These are phyloP conservation scores for Monosporascus sp. DNA, from an alignment of 2,329 filamentous ascomycete species.

Conservation along the genomic window DNA sequence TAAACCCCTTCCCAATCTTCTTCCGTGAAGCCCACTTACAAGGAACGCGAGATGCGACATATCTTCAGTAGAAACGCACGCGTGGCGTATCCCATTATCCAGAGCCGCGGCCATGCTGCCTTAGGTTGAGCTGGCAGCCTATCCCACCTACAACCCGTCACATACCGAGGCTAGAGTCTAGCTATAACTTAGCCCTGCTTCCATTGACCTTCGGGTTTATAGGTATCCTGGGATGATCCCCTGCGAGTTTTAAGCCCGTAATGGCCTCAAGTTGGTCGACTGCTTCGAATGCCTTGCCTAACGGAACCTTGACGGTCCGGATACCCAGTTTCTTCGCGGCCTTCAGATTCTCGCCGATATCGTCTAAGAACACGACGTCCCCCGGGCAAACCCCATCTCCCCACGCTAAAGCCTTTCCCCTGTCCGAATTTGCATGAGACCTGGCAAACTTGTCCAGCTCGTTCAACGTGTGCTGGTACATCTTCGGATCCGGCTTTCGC, in stretches of 20 bases:
- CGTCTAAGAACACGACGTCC: slow-evolving; percentile 84
- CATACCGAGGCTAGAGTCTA: not conserved
- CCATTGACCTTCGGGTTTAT: slow-evolving; percentile 32
- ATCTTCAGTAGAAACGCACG: no score
- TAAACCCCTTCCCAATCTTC: no score
- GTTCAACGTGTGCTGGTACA: slow-evolving; percentile 71
- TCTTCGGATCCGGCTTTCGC: slow-evolving; percentile 77
- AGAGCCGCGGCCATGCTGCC: no score
- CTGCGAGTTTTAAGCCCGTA: slow-evolving; percentile 62
- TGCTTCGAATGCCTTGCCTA: slow-evolving; percentile 75
- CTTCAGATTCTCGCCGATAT: slow-evolving; percentile 92
- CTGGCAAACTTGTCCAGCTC: slow-evolving; percentile 60
- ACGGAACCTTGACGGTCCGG: slow-evolving; percentile 74
- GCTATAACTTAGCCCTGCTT: slow-evolving; percentile 40
- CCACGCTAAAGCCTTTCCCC: slow-evolving; percentile 40
- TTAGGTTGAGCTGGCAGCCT: not conserved
- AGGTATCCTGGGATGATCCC: slow-evolving; percentile 47
- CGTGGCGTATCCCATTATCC: no score
- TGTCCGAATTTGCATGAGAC: slow-evolving; percentile 38
- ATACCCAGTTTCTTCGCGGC: slow-evolving; percentile 70
- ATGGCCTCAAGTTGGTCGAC: slow-evolving; percentile 74
- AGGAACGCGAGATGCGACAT: no score
- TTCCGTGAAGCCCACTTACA: no score
- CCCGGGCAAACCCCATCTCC: slow-evolving; percentile 48
- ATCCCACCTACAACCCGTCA: not conserved